Conservation (phyloP, 768 basidiomycete genomes). For the Sporobolomyces pararoseus region DNA sequence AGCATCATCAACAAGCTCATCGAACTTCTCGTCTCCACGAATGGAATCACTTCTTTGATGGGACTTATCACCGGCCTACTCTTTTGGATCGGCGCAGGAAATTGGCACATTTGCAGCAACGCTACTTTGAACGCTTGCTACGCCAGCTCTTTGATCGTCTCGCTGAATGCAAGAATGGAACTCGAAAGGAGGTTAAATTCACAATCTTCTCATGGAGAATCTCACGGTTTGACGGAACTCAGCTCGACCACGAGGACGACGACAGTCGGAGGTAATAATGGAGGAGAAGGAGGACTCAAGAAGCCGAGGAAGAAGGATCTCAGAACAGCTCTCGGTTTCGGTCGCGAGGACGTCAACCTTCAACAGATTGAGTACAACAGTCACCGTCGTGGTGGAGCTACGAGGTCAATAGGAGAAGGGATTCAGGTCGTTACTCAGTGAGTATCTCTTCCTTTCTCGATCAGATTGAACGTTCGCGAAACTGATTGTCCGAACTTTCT, state of each 20-base stretch:
- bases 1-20: constrained; percentile 7
- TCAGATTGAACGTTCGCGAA: no score
- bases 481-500: neutral
- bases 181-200: constrained; percentile 6
- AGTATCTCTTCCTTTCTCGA: neutral
- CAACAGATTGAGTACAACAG: neutral
- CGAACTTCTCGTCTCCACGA: constrained; percentile 3
- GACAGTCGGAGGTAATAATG: no score
- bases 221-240: neutral
- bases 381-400: neutral
- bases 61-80: neutral
- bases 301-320: neutral
- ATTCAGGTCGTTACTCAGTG: constrained; percentile 7
- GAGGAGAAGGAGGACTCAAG: neutral
- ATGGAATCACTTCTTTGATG: neutral
- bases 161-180: constrained; percentile 1
- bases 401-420: neutral
- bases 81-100: neutral
- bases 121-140: neutral
- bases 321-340: constrained; percentile 3
- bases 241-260: neutral
- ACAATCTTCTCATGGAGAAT: neutral
- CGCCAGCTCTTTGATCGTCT: neutral
- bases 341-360: neutral
- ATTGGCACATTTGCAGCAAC: neutral